A percentile compares a stretch with the other conserved stretches of the same genome.
Conservation (phyloP, 2,329 filamentous ascomycete species). For the Botrytis galanthina region DNA sequence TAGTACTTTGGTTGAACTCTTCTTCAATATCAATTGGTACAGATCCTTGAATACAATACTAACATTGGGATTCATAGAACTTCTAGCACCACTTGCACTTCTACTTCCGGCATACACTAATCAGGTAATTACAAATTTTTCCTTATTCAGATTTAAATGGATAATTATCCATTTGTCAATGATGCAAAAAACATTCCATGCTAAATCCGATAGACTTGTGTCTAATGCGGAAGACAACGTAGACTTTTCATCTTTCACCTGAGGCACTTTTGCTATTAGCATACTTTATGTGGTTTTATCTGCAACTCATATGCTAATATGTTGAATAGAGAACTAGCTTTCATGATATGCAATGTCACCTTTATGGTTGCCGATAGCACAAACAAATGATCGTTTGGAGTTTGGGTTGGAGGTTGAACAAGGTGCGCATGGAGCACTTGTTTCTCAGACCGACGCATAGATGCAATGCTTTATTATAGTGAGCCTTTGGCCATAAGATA, state of each 20-base stretch:
- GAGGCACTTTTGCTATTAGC: constrained; percentile 44
- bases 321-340: neutral
- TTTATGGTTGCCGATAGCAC: neutral
- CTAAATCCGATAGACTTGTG: constrained; percentile 64
- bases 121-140: constrained; percentile 12
- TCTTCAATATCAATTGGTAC: constrained; percentile 9
- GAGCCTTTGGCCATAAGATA: neutral
- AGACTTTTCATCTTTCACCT: constrained; percentile 87
- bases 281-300: constrained; percentile 16
- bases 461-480: neutral
- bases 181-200: constrained; percentile 71
- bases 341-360: neutral
- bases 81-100: neutral
- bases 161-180: constrained; percentile 42
- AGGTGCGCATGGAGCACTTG: too few relatives aligned
- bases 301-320: constrained; percentile 11
- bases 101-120: neutral
- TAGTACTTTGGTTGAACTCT: constrained; percentile 12
- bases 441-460: too few relatives aligned
- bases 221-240: constrained; percentile 61
- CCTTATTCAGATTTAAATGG: neutral
- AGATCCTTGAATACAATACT: neutral
- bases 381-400: too few relatives aligned
- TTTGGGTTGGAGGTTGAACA: too few relatives aligned
- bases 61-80: constrained; percentile 10